Percentiles rank a stretch among this genome's conserved stretches.
Conservation (phyloP, 176 grass and related monocot species). For the Triticum urartu region DNA sequence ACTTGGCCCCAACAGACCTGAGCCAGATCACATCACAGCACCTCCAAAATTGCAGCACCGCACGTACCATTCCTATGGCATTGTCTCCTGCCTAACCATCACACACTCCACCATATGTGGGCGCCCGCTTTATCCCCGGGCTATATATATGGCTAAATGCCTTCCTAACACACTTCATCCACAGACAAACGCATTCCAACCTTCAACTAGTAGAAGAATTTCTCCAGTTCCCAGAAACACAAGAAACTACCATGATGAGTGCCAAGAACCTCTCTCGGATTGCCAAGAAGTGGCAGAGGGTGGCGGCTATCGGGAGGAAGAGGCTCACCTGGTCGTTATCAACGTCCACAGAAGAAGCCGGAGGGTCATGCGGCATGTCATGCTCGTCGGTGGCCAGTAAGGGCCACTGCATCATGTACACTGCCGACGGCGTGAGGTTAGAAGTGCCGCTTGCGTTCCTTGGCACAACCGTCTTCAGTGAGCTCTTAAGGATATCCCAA, state of each 20-base stretch:
- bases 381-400: background rate
- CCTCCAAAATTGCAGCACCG: background rate
- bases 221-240: background rate
- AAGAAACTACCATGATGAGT: conserved; percentile 25
- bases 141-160: background rate
- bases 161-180: background rate
- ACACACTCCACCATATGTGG: background rate
- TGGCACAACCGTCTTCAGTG: conserved; percentile 8
- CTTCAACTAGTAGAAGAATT: background rate
- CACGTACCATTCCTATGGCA: background rate
- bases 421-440: conserved; percentile 23
- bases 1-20: background rate
- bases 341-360: background rate
- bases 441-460: conserved; percentile 44
- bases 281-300: conserved; percentile 48
- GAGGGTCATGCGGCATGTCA: background rate
- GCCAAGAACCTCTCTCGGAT: conserved; percentile 19
- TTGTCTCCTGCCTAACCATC: conserved; percentile 28
- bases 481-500: conserved; percentile 47
- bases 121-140: background rate
- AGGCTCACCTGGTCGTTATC: background rate
- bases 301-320: background rate
- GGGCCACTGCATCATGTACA: conserved; percentile 52
- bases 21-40: background rate
- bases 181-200: background rate